phyloP scores from a whole-genome alignment of 805 yeast species.

The Kluyveromyces nonfermentans region DNA sequence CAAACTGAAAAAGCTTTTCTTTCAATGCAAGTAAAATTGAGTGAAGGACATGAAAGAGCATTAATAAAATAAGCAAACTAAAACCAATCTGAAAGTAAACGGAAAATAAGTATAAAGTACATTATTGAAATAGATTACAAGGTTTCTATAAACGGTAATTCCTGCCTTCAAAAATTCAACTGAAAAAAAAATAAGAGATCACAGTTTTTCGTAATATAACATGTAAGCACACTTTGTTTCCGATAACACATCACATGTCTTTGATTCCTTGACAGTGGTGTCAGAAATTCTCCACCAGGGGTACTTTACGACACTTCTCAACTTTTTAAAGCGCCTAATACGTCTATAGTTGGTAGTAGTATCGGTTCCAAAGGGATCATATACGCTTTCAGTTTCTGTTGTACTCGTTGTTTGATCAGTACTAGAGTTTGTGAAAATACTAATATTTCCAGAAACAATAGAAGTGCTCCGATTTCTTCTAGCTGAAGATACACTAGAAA shows the following conservation, averaged over 20 bases:
- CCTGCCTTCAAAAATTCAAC: background rate
- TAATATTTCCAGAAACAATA: conserved; percentile 3
- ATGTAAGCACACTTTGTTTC: conserved; percentile 77
- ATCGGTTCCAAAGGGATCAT: background rate
- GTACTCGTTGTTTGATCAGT: conserved; percentile 13
- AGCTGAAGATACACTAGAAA: conserved; percentile 12
- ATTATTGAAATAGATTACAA: too few relatives aligned
- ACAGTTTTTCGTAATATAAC: conserved; percentile 63
- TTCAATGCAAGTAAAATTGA: background rate
- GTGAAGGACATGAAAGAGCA: background rate
- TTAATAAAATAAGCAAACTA: too few relatives aligned
- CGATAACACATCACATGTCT: conserved; percentile 44
- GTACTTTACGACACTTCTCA: conserved; percentile 44
- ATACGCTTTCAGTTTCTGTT: conserved; percentile 7
- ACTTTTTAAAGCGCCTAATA: conserved; percentile 39
- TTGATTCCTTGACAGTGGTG: conserved; percentile 53
- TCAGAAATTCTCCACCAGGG: conserved; percentile 89
- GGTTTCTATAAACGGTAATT: background rate
- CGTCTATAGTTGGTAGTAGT: background rate
- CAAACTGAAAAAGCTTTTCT: too few relatives aligned
- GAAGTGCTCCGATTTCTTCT: conserved; percentile 6
- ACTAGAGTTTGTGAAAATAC: background rate
- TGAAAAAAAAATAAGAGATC: too few relatives aligned
- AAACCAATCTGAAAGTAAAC: too few relatives aligned
- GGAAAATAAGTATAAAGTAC: too few relatives aligned